Evolutionary conservation across 2,329 filamentous ascomycete species (phyloP), one percentile per base, ranked within the genome.

Genomic region (Penicillium sp.): DNA sequence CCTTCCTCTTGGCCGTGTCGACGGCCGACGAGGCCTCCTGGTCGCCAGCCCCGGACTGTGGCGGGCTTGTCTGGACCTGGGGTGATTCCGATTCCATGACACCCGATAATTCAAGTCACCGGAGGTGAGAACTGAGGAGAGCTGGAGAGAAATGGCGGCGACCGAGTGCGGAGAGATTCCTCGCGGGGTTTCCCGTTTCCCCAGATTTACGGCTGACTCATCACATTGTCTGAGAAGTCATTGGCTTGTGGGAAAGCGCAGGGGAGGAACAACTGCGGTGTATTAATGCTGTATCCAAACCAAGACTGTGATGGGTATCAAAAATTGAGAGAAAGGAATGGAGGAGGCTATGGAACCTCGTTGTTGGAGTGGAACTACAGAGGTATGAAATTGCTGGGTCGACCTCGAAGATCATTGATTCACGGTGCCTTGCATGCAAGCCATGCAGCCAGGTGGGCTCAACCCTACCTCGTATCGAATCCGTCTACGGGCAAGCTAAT

Each of bases 1-100:
- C 75, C 63, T 77, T 78, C 68, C 77, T 73, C 71, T 79, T 79
- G 47, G 67, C 66, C 34, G 68, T 67, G 50, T 75, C 72, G n/a
- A 62, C 63, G 37, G 66, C 55, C 25, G 67, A 63, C 22, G 67
- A 56, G 35, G 61, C 61, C 22, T 63, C 58, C 48, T 69, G 69
- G n/a, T 71, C 71, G 11, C 60, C 66, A 54, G 62, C 49, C 1
- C 60, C 66, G 14, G 63, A 56, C 60, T 67, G 67, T 17, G 70
- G 67, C 31, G 69, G 57, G 37, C 62, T 66, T 28, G 54, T 67
- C 43, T 75, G 71, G 12, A 71, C 37, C 37, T 70, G 69, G 43
- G 74, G 70, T 28, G 73, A 73, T 59, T 73, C 75, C 39, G 75
- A 75, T 62, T 69, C 64, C 75, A 76, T 77, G 14, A 35, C 42